These are phyloP conservation scores for Saturnispora sekii DNA, from an alignment of 805 yeast species.

Conservation along the genomic window DNA sequence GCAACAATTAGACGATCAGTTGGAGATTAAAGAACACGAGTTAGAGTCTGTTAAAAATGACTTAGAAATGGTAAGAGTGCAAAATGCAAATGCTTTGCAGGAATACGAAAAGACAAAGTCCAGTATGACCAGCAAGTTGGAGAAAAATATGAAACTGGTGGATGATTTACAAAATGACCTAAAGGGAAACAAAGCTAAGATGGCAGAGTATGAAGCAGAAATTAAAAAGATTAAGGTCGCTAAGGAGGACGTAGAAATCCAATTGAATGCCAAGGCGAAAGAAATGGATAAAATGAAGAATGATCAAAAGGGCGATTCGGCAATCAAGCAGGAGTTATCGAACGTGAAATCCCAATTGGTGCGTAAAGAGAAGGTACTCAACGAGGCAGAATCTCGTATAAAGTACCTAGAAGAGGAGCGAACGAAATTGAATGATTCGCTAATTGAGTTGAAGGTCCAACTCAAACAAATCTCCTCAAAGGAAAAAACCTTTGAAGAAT, in stretches of 20 bases:
- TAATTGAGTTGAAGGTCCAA: conserved; percentile 32
- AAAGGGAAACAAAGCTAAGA: conserved; percentile 8
- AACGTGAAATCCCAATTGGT: conserved; percentile 35
- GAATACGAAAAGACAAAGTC: conserved; percentile 26
- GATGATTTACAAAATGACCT: conserved; percentile 16
- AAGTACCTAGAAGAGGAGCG: conserved; percentile 32
- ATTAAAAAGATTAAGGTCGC: conserved; percentile 16
- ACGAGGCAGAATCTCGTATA: conserved; percentile 29
- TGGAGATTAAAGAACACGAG: conserved; percentile 5
- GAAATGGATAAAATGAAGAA: conserved; percentile 31
- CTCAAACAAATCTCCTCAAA: conserved; percentile 31
- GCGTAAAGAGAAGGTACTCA: conserved; percentile 35
- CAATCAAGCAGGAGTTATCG: conserved; percentile 40
- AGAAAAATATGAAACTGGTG: conserved; percentile 12
- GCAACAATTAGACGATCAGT: conserved; percentile 5
- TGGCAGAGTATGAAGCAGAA: conserved; percentile 23
- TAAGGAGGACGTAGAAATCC: conserved; percentile 25
- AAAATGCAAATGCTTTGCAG: conserved; percentile 28
- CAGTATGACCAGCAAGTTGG: conserved; percentile 20
- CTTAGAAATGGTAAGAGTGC: conserved; percentile 26
- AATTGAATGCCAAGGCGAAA: conserved; percentile 23
- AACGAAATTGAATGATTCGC: conserved; percentile 29
- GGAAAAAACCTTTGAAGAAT: conserved; percentile 28
- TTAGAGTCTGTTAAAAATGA: conserved; percentile 13
- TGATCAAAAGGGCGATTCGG: conserved; percentile 31